These are phyloP conservation scores for Stagonosporopsis cucurbitacearum DNA, from an alignment of 2,329 filamentous ascomycete species.

Conservation along the genomic window DNA sequence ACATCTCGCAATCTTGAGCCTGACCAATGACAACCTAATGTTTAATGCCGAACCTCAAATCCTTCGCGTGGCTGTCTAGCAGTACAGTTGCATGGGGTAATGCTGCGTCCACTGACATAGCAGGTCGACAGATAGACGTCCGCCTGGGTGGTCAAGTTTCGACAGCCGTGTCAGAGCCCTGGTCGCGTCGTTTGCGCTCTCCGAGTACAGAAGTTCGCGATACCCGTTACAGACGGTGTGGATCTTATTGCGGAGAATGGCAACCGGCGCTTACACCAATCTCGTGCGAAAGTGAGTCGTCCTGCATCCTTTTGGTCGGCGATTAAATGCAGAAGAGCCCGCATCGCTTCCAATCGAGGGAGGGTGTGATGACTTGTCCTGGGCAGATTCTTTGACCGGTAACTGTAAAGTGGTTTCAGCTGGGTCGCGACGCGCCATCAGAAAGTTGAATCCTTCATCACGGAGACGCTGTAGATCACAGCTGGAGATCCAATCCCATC, in stretches of 20 bases:
- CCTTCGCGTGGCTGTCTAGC: not conserved
- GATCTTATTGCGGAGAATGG: not conserved
- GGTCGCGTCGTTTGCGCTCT: not conserved
- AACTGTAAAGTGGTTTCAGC: not conserved
- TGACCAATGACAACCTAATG: not conserved
- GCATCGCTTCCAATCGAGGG: not conserved
- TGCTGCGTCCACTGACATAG: not conserved
- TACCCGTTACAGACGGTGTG: not conserved
- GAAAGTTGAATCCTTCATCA: not conserved
- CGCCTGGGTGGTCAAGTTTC: not conserved
- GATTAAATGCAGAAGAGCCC: not conserved
- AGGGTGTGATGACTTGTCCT: not conserved
- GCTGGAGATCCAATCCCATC: not conserved
- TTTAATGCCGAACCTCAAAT: not conserved
- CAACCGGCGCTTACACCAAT: not conserved
- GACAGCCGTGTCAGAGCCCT: not conserved
- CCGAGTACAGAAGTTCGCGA: not conserved
- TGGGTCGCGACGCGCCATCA: not conserved
- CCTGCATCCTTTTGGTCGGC: not conserved
- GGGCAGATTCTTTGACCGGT: not conserved
- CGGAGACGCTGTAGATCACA: constrained; percentile 3
- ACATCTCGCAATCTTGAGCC: constrained; percentile 2
- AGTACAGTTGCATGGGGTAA: not conserved
- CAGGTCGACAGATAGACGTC: not conserved
- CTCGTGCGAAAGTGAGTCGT: not conserved